A percentile compares a stretch with the other conserved stretches of the same genome.
Conservation (phyloP, 306 rosid genomes). For the Alnus rubra region DNA sequence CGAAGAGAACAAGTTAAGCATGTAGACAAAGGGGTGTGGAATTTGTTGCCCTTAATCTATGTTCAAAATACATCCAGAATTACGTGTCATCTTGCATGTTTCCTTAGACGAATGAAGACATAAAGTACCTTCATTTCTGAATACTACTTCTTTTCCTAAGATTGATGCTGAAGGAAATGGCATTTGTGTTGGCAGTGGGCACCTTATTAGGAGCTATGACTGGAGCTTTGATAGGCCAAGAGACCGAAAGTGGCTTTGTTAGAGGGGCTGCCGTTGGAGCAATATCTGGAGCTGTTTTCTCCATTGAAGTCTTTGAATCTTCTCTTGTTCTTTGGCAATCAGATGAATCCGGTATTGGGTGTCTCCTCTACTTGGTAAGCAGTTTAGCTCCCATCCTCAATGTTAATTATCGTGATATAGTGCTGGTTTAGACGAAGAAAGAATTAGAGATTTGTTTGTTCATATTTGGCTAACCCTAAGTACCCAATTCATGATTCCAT, state of each 20-base stretch:
- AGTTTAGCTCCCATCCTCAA: constrained; percentile 21
- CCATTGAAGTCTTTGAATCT: constrained; percentile 97
- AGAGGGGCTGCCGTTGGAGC: constrained; percentile 99
- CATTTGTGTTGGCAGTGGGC: constrained; percentile 68
- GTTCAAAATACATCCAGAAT: constrained; percentile 1
- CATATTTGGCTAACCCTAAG: not conserved
- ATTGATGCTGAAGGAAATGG: constrained; percentile 23
- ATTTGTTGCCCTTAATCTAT: constrained; percentile 8
- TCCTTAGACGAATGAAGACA: constrained; percentile 1
- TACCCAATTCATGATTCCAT: constrained; percentile 25
- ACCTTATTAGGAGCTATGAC: constrained; percentile 94
- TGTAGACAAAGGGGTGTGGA: constrained; percentile 6
- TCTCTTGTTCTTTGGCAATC: constrained; percentile 98
- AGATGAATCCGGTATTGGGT: constrained; percentile 97
- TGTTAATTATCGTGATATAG: constrained; percentile 8
- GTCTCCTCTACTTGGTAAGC: constrained; percentile 88
- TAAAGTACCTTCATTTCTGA: constrained; percentile 5
- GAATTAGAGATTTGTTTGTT: not conserved
- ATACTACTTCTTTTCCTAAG: constrained; percentile 8
- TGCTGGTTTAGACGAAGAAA: constrained; percentile 2
- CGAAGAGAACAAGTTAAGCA: not conserved
- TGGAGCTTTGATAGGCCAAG: constrained; percentile 99
- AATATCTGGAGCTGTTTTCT: constrained; percentile 98
- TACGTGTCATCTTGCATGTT: constrained; percentile 2
- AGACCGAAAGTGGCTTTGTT: constrained; percentile 96